Conservation (phyloP, 1,284 basidiomycete species). For the Boletus sp. region DNA sequence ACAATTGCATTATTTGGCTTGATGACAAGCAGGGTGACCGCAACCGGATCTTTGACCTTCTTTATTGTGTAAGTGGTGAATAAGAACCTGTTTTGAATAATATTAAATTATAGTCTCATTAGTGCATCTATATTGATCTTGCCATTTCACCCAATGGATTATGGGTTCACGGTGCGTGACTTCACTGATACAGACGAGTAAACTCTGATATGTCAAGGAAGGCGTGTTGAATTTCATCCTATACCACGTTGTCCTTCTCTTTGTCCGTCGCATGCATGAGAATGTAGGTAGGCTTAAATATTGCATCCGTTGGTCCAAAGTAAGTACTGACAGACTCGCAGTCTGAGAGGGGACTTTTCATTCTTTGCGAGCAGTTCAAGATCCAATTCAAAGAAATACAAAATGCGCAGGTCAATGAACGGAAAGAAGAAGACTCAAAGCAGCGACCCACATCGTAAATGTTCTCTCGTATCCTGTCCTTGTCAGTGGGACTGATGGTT, state of each 20-base stretch:
- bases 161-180: slow-evolving; percentile 53
- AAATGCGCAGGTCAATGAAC: slow-evolving; percentile 81
- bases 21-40: slow-evolving; percentile 64
- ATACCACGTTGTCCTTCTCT: slow-evolving; percentile 59
- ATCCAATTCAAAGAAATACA: slow-evolving; percentile 75
- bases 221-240: slow-evolving; percentile 64
- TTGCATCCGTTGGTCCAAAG: background rate
- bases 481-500: slow-evolving; percentile 2
- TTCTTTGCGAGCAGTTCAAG: slow-evolving; percentile 69
- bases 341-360: slow-evolving; percentile 58
- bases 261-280: slow-evolving; percentile 52
- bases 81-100: background rate
- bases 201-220: slow-evolving; percentile 26
- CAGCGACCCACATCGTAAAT: slow-evolving; percentile 73
- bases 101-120: background rate
- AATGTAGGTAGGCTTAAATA: slow-evolving; percentile 33
- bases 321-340: slow-evolving; percentile 20
- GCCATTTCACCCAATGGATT: slow-evolving; percentile 45
- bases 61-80: slow-evolving; percentile 51
- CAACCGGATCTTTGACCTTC: slow-evolving; percentile 55
- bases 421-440: slow-evolving; percentile 75
- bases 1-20: slow-evolving; percentile 77
- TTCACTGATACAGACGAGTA: background rate
- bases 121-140: slow-evolving; percentile 54
- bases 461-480: background rate